phyloP scores from a whole-genome alignment of 1,139 yeast species.

The Debaryomyces sp. region DNA sequence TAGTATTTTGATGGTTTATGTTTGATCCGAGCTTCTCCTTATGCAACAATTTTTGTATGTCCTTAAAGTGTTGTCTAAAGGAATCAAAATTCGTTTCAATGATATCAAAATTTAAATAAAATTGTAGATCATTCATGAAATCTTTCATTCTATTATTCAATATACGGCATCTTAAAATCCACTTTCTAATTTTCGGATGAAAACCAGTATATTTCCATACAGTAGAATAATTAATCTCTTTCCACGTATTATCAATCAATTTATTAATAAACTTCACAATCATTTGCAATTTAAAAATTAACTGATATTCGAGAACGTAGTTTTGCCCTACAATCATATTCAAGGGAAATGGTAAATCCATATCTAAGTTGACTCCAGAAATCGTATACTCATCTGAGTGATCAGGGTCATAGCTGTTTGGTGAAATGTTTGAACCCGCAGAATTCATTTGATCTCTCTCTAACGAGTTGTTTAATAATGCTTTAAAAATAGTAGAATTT shows the following conservation, averaged over 20 bases:
- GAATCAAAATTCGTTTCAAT: conserved; percentile 57
- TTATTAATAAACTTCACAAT: conserved; percentile 64
- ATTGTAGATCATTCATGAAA: conserved; percentile 58
- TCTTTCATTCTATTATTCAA: conserved; percentile 65
- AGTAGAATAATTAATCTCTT: conserved; percentile 63
- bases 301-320: conserved; percentile 75
- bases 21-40: conserved; percentile 17
- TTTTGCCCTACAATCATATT: conserved; percentile 74
- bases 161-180: conserved; percentile 61
- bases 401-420: conserved; percentile 42
- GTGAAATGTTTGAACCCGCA: conserved; percentile 16
- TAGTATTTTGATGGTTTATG: not conserved
- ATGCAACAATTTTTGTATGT: conserved; percentile 19
- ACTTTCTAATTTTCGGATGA: conserved; percentile 46
- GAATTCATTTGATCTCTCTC: conserved; percentile 24
- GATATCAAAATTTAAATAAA: conserved; percentile 62
- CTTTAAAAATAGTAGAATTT: conserved; percentile 36
- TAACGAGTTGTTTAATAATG: conserved; percentile 41
- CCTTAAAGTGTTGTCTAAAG: conserved; percentile 32
- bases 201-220: conserved; percentile 63
- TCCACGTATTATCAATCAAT: conserved; percentile 69
- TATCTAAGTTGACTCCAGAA: conserved; percentile 58
- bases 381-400: conserved; percentile 43
- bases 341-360: conserved; percentile 82
- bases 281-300: conserved; percentile 72